A percentile compares a stretch with the other conserved stretches of the same genome.
These are phyloP conservation scores for Coelastrella sp. DNA, from an alignment of 139 green algal genomes.

Conservation along the genomic window DNA sequence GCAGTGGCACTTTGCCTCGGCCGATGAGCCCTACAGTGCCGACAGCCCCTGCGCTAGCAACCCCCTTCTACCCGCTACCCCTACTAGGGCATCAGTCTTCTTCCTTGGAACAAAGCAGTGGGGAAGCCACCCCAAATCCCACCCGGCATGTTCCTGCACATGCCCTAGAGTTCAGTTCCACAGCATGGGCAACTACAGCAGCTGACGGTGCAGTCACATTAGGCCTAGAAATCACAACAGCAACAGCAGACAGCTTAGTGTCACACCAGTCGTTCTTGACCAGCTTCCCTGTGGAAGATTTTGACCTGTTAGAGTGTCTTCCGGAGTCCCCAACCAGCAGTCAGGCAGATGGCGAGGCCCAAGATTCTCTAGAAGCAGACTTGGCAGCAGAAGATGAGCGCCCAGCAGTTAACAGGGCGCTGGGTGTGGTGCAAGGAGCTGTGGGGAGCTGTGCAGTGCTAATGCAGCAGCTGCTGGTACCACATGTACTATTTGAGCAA, in stretches of 20 bases:
- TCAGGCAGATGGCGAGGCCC: background rate
- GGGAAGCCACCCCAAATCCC: background rate
- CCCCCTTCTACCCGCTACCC: background rate
- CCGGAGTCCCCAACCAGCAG: slow-evolving; percentile 21
- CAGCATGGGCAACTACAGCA: background rate
- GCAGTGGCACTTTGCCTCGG: background rate
- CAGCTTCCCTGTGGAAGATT: slow-evolving; percentile 38
- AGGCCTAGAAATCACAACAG: background rate
- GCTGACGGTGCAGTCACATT: background rate
- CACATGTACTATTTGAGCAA: slow-evolving; percentile 11
- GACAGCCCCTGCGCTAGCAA: background rate
- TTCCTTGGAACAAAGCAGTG: background rate
- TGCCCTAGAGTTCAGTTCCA: background rate
- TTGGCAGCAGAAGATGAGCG: background rate
- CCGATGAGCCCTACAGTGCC: background rate
- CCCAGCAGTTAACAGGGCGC: background rate
- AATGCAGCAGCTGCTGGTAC: slow-evolving; percentile 24
- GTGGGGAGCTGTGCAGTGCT: background rate
- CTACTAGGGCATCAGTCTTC: background rate
- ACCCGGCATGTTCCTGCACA: background rate
- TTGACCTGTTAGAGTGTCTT: slow-evolving; percentile 4
- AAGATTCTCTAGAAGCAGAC: background rate
- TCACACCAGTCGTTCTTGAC: background rate
- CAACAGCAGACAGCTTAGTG: background rate
- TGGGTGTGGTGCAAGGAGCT: background rate